These are phyloP conservation scores for Candolleomyces efflorescens DNA, from an alignment of 768 basidiomycete species.

Conservation along the genomic window DNA sequence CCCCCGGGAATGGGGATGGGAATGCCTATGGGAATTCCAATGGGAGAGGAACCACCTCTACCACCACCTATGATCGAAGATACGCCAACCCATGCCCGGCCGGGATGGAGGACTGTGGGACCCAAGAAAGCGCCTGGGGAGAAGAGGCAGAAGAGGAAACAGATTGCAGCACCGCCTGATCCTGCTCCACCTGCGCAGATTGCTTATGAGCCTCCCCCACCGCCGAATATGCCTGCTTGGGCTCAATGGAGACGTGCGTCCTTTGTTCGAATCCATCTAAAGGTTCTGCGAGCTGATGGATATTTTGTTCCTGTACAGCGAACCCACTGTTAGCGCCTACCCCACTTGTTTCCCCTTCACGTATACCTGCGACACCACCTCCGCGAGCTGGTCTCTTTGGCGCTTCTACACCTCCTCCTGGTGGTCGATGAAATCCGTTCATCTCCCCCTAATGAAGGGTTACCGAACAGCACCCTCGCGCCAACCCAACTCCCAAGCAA, in stretches of 20 bases:
- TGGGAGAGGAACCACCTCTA: conserved; percentile 34
- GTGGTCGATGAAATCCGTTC: conserved; percentile 1
- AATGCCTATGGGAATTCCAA: conserved; percentile 2
- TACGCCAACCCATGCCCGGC: conserved; percentile 43
- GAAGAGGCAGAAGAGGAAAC: conserved; percentile 43
- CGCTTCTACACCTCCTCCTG: conserved; percentile 20
- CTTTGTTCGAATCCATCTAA: not conserved
- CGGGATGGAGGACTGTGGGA: conserved; percentile 67
- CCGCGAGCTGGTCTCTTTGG: conserved; percentile 66
- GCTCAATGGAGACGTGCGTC: conserved; percentile 79
- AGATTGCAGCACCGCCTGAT: conserved; percentile 34
- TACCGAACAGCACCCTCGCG: no score
- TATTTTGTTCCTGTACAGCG: conserved; percentile 34
- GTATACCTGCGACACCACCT: conserved; percentile 43
- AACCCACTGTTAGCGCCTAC: conserved; percentile 59
- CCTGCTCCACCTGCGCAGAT: conserved; percentile 35
- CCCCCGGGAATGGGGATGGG: conserved; percentile 22
- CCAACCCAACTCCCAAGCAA: no score
- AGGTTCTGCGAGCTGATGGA: not conserved
- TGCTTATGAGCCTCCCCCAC: conserved; percentile 39
- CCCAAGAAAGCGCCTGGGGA: conserved; percentile 44
- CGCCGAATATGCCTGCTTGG: conserved; percentile 68
- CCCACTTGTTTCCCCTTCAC: conserved; percentile 31
- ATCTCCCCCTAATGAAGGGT: no score
- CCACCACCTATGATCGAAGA: conserved; percentile 48